phyloP scores from a whole-genome alignment of 305 asterid species.

The Rubia peregrina region DNA sequence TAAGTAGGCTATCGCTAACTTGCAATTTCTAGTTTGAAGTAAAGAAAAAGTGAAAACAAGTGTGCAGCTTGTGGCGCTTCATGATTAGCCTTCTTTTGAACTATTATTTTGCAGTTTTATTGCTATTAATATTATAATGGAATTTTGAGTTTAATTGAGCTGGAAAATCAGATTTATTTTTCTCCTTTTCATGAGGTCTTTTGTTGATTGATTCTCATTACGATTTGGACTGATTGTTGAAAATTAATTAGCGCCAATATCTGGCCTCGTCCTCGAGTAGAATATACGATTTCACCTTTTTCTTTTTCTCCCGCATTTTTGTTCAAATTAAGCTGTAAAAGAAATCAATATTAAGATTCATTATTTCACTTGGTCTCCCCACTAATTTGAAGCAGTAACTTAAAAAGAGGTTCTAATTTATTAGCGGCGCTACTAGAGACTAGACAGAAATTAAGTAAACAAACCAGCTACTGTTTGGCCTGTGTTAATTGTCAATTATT shows the following conservation, averaged over 20 bases:
- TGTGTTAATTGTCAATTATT: neutral
- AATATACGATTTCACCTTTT: neutral
- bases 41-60: neutral
- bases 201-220: neutral
- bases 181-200: neutral
- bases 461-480: neutral
- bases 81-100: neutral
- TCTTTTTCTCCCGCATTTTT: neutral
- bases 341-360: too few relatives aligned
- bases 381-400: neutral
- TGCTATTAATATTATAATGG: neutral
- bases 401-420: neutral
- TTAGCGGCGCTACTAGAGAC: neutral
- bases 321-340: neutral
- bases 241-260: neutral
- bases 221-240: neutral
- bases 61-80: neutral
- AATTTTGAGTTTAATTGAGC: neutral
- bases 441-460: neutral
- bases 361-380: neutral
- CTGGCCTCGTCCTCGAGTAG: neutral
- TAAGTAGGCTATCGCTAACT: neutral
- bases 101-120: neutral
- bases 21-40: neutral
- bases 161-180: neutral